Conservation (phyloP, 108 stramenopile species). For the Cyclotella cryptica region DNA sequence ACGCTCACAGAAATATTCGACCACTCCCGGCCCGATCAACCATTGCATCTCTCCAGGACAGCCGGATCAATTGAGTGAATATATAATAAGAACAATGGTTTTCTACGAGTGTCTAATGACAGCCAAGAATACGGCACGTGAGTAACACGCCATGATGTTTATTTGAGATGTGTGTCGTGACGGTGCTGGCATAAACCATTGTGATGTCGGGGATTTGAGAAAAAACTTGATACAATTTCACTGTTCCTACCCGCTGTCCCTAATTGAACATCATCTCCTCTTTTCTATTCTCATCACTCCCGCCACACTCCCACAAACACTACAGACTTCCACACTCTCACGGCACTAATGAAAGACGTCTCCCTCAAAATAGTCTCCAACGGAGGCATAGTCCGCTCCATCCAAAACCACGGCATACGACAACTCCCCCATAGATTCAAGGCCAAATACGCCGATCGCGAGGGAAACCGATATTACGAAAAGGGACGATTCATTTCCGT, state of each 20-base stretch:
- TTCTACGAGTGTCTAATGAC: conserved; percentile 86
- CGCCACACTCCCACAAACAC: neutral
- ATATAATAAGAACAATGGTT: conserved; percentile 61
- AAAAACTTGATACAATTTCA: neutral
- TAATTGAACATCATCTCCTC: neutral
- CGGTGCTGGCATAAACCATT: neutral
- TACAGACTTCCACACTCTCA: conserved; percentile 68
- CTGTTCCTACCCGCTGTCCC: neutral
- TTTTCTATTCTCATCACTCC: neutral
- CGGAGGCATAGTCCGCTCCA: conserved; percentile 85
- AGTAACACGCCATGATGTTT: conserved; percentile 36
- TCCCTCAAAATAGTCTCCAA: conserved; percentile 79
- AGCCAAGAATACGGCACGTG: conserved; percentile 81
- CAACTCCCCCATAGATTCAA: conserved; percentile 86
- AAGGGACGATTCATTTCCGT: conserved; percentile 85
- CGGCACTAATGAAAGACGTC: conserved; percentile 70
- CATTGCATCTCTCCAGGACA: neutral
- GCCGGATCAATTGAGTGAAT: neutral
- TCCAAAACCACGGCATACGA: conserved; percentile 89
- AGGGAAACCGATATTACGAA: conserved; percentile 84
- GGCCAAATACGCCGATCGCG: conserved; percentile 78
- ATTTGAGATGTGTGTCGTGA: neutral
- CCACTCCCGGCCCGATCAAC: no score
- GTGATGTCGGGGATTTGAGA: neutral
- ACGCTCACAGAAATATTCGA: no score